Evolutionary conservation across 2,329 filamentous ascomycete genomes (phyloP), one percentile per base, ranked within the genome.

Genomic region (Byssochlamys sp.): DNA sequence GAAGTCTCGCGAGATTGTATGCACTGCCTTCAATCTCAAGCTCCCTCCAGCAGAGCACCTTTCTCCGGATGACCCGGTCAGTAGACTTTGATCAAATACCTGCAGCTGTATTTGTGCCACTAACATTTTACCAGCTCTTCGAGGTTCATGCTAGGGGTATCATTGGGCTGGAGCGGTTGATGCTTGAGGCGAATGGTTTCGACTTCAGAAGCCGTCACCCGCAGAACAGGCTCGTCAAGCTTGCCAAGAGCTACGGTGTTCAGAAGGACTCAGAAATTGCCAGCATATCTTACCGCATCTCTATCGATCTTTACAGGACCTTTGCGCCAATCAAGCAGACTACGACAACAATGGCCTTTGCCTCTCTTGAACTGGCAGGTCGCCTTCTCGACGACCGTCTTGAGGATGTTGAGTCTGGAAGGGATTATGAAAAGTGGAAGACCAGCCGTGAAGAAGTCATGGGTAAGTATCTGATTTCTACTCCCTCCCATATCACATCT

Each of bases 1-100:
- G 76, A 97, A 97, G 77, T 95, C 90, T 2, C 85, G 84, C 58
- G 94, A 99, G 62, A 95, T 99, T 60, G 79, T 97, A 14, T 95
- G 90, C 58, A 91, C 91, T 0, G 87, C 90, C 26, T 90, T 92
- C 74, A 96, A 96, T 68, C 77, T 95, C 39, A 94, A 91, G 74
- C 82, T 79, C 74, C 69, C 83, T 66, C 63, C 86, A 75, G 71
- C 88, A 73, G 81, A 90, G 73, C 73, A 88, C 71, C 71, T 86
- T 39, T 87, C 87, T 19, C 83, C 89, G 2, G 92, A 97, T 72
- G 91, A 96, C 73, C 86, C 87, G 71, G 89, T 91, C 75, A 59
- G 80, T 67, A 51, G 49, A 29, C 50, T 3, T 14, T 48, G 3
- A 39, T 31, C 7, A n/a, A 19, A 49, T 9, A 11, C 12, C 11